Evolutionary conservation across 1,139 yeast species (phyloP).

Genomic region (Hanseniaspora sp.): DNA sequence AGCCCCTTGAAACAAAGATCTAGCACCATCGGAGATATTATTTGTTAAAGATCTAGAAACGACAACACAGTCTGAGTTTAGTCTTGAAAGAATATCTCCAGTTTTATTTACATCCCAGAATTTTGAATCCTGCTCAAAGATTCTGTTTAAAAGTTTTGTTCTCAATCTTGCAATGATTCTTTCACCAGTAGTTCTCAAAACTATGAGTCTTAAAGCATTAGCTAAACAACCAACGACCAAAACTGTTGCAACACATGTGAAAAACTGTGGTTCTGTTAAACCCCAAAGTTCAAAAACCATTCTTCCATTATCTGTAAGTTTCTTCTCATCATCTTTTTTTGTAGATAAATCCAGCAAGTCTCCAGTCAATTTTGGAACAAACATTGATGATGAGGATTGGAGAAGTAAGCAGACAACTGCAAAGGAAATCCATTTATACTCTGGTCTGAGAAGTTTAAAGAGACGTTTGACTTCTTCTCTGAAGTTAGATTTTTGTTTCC

Average conservation of each 20-base stretch:
- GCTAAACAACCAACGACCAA: slow-evolving; percentile 66
- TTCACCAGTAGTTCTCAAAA: slow-evolving; percentile 74
- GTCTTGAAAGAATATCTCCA: slow-evolving; percentile 82
- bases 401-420: slow-evolving; percentile 56
- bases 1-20: slow-evolving; percentile 67
- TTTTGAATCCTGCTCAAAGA: slow-evolving; percentile 77
- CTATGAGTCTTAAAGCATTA: slow-evolving; percentile 66
- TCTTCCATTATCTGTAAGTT: slow-evolving; percentile 20
- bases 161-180: slow-evolving; percentile 75
- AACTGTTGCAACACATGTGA: slow-evolving; percentile 41
- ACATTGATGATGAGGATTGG: slow-evolving; percentile 58
- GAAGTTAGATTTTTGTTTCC: slow-evolving; percentile 8
- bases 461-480: slow-evolving; percentile 37
- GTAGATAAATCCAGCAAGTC: slow-evolving; percentile 51
- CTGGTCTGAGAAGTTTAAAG: slow-evolving; percentile 43
- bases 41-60: slow-evolving; percentile 81
- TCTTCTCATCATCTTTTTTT: slow-evolving; percentile 15
- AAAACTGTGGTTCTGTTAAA: slow-evolving; percentile 39
- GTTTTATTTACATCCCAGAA: slow-evolving; percentile 85
- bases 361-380: slow-evolving; percentile 74
- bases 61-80: slow-evolving; percentile 81
- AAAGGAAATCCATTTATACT: slow-evolving; percentile 38
- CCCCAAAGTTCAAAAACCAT: slow-evolving; percentile 37
- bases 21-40: slow-evolving; percentile 80
- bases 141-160: slow-evolving; percentile 62